Percentiles rank a stretch among this genome's conserved stretches.
phyloP scores from a whole-genome alignment of 2,329 filamentous ascomycete genomes.

The Cryphonectria japonica region DNA sequence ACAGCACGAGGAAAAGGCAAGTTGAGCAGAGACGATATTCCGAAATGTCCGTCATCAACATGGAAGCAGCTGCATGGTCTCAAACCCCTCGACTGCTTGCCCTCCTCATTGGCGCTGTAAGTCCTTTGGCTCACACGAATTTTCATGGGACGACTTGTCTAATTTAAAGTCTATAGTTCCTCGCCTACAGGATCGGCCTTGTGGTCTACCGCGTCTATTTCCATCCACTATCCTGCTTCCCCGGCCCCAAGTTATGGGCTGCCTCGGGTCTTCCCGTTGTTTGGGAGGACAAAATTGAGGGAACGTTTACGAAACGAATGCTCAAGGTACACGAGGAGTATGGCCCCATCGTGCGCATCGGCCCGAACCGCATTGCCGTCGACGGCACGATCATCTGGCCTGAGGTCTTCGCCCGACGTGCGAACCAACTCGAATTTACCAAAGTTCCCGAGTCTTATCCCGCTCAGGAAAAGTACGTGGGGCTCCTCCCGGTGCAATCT shows the following conservation, averaged over 20 bases:
- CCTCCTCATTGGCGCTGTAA: neutral
- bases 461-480: neutral
- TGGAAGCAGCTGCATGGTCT: neutral
- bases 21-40: neutral
- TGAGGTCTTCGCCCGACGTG: conserved; percentile 12
- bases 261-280: conserved; percentile 31
- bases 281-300: conserved; percentile 31
- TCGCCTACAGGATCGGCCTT: conserved; percentile 21
- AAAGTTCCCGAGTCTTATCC: conserved; percentile 11
- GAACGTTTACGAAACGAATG: conserved; percentile 13
- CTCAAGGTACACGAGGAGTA: conserved; percentile 15
- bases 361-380: conserved; percentile 14
- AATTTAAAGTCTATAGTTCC: conserved; percentile 13
- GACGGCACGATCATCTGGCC: conserved; percentile 13
- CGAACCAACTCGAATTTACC: conserved; percentile 8
- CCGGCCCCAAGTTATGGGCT: conserved; percentile 35
- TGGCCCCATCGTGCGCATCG: conserved; percentile 20
- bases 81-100: neutral
- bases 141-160: neutral
- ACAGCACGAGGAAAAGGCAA: neutral
- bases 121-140: neutral
- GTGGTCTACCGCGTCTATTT: conserved; percentile 36
- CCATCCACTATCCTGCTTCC: conserved; percentile 38
- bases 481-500: conserved; percentile 1
- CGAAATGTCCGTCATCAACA: neutral